phyloP scores from a whole-genome alignment of 768 basidiomycete species.

The Suillus bovinus region DNA sequence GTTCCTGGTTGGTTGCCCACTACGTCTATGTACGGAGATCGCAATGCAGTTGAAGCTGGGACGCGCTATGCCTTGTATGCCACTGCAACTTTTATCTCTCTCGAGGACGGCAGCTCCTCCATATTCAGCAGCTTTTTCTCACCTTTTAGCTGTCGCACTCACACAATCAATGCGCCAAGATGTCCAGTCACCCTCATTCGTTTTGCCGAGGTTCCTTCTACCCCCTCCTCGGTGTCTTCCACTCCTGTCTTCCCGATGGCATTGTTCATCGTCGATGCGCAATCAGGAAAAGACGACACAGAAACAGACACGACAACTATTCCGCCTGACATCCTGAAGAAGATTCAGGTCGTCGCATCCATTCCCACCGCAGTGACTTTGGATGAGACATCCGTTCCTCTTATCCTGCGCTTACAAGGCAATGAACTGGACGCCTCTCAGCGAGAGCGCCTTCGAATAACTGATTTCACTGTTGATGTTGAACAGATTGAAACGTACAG shows the following conservation, averaged over 20 bases:
- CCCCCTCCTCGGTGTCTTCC: conserved; percentile 26
- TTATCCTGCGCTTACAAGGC: conserved; percentile 62
- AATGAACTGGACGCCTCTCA: conserved; percentile 48
- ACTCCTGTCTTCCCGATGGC: conserved; percentile 31
- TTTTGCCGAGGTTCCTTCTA: conserved; percentile 45
- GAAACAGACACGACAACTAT: conserved; percentile 33
- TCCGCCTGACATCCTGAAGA: conserved; percentile 54
- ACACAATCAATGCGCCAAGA: conserved; percentile 41
- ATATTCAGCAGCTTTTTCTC: conserved; percentile 59
- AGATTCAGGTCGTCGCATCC: conserved; percentile 64
- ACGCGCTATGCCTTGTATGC: conserved; percentile 69
- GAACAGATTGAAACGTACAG: conserved; percentile 67
- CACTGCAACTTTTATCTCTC: conserved; percentile 55
- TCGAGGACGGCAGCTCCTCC: conserved; percentile 42
- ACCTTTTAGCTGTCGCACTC: conserved; percentile 49
- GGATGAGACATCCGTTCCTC: conserved; percentile 47
- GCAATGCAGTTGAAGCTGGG: conserved; percentile 45
- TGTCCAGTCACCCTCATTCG: conserved; percentile 52
- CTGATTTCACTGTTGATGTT: conserved; percentile 55
- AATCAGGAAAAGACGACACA: conserved; percentile 21
- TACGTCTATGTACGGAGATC: conserved; percentile 48
- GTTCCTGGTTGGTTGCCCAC: conserved; percentile 92
- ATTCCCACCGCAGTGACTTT: conserved; percentile 57
- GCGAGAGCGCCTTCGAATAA: conserved; percentile 56
- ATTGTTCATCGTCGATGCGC: conserved; percentile 47